Evolutionary conservation across 2,329 filamentous ascomycete species (phyloP).

Genomic region (Dothistroma septosporum): DNA sequence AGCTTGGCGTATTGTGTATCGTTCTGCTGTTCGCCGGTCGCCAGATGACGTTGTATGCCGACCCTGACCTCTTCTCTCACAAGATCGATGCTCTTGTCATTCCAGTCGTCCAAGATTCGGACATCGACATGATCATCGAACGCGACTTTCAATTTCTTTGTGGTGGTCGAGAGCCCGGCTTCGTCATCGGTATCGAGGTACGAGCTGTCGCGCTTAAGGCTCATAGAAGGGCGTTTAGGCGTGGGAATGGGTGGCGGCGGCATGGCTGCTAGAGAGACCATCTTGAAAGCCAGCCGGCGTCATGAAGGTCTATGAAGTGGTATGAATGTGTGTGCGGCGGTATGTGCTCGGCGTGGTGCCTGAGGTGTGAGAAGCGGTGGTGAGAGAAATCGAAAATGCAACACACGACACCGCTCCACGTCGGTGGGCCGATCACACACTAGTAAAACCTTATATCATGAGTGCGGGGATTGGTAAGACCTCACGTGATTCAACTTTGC

Average conservation of each 20-base stretch:
- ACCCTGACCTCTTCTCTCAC: constrained; percentile 59
- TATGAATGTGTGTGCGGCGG: neutral
- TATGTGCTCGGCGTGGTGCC: neutral
- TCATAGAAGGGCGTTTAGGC: constrained; percentile 31
- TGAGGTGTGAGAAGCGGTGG: neutral
- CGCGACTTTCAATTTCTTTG: constrained; percentile 46
- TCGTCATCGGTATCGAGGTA: constrained; percentile 37
- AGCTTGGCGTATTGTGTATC: constrained; percentile 55
- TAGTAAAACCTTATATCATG: too few species aligned
- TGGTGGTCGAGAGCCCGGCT: constrained; percentile 33
- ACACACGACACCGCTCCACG: neutral
- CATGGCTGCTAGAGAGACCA: constrained; percentile 37
- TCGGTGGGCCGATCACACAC: too few species aligned
- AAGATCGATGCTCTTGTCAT: constrained; percentile 54
- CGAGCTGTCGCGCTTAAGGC: constrained; percentile 36
- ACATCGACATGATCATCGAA: constrained; percentile 49
- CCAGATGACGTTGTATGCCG: constrained; percentile 38
- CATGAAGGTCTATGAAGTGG: constrained; percentile 4
- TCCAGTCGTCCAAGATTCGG: constrained; percentile 42
- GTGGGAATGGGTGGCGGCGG: constrained; percentile 32
- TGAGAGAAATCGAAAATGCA: neutral
- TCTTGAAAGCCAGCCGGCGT: constrained; percentile 16
- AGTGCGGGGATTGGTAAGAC: too few species aligned
- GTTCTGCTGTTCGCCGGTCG: constrained; percentile 45
- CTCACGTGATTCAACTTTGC: too few species aligned